Evolutionary conservation across 768 basidiomycete species (phyloP).

Genomic region (Rhodotorula babjevae): DNA sequence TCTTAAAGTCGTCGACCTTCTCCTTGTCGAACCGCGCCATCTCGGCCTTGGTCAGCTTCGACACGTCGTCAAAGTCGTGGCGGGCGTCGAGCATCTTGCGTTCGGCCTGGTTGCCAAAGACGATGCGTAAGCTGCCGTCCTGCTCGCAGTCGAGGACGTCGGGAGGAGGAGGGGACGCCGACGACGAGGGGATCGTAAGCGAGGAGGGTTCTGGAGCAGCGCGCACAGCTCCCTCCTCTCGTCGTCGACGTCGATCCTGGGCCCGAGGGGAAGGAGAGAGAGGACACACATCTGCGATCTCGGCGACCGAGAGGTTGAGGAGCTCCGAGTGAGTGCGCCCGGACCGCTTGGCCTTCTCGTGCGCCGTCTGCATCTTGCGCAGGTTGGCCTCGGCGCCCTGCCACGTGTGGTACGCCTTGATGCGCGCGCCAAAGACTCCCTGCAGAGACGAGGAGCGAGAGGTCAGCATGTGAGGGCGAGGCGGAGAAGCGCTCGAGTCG

Average conservation of each 20-base stretch:
- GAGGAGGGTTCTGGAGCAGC: background rate
- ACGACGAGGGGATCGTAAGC: background rate
- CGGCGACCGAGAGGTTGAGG: slow-evolving; percentile 65
- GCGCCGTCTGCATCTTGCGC: slow-evolving; percentile 63
- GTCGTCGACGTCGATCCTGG: background rate
- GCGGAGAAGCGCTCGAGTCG: too few species aligned
- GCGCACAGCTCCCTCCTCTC: background rate
- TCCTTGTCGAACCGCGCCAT: slow-evolving; percentile 87
- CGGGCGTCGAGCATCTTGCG: slow-evolving; percentile 73
- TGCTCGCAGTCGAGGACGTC: background rate
- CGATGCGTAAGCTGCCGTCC: slow-evolving; percentile 29
- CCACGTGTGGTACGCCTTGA: slow-evolving; percentile 76
- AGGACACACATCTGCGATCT: slow-evolving; percentile 68
- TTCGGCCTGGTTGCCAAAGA: slow-evolving; percentile 61
- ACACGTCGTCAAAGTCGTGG: slow-evolving; percentile 81
- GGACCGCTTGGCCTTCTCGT: slow-evolving; percentile 76
- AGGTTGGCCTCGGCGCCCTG: slow-evolving; percentile 72
- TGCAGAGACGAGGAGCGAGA: slow-evolving; percentile 44
- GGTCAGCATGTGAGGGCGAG: background rate
- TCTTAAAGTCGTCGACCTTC: slow-evolving; percentile 87
- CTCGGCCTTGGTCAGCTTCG: slow-evolving; percentile 82
- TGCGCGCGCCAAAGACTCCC: slow-evolving; percentile 82
- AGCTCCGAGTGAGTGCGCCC: slow-evolving; percentile 68
- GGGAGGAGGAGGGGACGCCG: background rate
- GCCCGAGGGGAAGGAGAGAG: background rate